Evolutionary conservation across 371 early-diverging fungal genomes (phyloP).

Genomic region (Antonospora locustae): DNA sequence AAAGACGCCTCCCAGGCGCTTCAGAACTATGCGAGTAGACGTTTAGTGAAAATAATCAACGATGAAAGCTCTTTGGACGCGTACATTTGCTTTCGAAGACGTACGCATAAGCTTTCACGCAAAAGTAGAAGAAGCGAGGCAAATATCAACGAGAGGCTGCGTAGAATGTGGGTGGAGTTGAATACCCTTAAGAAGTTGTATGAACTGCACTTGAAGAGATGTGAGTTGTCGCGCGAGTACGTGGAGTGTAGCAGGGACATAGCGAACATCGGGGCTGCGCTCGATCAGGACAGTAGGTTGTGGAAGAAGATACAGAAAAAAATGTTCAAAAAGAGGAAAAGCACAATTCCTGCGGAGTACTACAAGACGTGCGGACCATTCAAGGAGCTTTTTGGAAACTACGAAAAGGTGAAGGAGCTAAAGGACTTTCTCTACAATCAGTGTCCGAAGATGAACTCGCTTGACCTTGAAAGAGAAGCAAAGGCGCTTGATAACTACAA

Average conservation of each 20-base stretch:
- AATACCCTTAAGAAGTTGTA: constrained; percentile 11
- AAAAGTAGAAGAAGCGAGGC: constrained; percentile 42
- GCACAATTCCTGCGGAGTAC: not conserved
- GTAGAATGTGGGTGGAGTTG: constrained; percentile 27
- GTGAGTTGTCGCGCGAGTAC: constrained; percentile 9
- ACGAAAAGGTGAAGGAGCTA: not conserved
- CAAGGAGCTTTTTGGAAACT: not conserved
- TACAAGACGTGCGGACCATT: not conserved
- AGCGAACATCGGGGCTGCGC: not conserved
- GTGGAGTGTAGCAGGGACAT: not conserved
- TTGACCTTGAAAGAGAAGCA: no score
- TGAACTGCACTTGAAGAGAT: constrained; percentile 1
- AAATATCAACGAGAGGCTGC: constrained; percentile 27
- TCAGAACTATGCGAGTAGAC: no score
- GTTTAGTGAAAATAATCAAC: constrained; percentile 23
- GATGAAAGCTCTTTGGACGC: constrained; percentile 21
- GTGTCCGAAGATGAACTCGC: no score
- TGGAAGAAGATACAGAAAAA: not conserved
- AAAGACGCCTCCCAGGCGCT: constrained; percentile 3
- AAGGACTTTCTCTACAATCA: not conserved
- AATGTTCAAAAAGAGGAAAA: not conserved
- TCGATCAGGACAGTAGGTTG: not conserved
- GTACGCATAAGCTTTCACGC: constrained; percentile 37
- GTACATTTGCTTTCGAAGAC: constrained; percentile 44
- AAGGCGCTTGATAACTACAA: no score